Evolutionary conservation across 257 asterid genomes (phyloP), one percentile per base, ranked within the genome.

Genomic region (Solanum medicagineum): DNA sequence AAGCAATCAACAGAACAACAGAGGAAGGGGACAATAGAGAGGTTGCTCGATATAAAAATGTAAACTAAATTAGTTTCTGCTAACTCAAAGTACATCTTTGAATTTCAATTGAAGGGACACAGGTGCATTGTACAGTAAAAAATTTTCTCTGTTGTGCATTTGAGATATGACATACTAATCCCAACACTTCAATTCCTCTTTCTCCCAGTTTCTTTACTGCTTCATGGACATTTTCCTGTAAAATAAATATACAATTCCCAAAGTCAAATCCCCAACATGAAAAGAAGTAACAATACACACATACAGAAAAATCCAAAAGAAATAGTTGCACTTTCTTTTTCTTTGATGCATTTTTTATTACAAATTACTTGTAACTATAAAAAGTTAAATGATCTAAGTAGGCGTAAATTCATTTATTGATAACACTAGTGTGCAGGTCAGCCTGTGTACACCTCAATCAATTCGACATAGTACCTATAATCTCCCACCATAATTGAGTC

Each of bases 161-260:
- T 20, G 99, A 93, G 45, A 96, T 98, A 69, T 96, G 99, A 84
- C 99, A 96, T 9, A 93, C 97, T 83, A 94, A 86, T 80, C 99
- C 99, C 80, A 86, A 60, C 49, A 68, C 96, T 86, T 96, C 94
- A 85, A 93, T 90, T 83, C 99, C 98, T 86, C 71, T 62, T 59
- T 85, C 89, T 81, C 83, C 91, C 3, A 96, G 98, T 89, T 86
- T 90, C 81, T 91, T 92, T 84, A 92, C 98, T 14, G 98, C 98
- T 84, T 91, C 97, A 81, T 94, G 97, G 55, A 94, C 99, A 86
- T 96, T 96, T 87, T 90, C 91, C 98, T 96, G 92, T 91, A 86
- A 87, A 83, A 14, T 26, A 70, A 62, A 11, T 29, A 77, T 3
- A 77, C 11, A 51, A 32, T 26, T 51, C 65, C 26, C 9, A 36